Evolutionary conservation across 768 basidiomycete genomes (phyloP).

Genomic region (Suillus brevipes): DNA sequence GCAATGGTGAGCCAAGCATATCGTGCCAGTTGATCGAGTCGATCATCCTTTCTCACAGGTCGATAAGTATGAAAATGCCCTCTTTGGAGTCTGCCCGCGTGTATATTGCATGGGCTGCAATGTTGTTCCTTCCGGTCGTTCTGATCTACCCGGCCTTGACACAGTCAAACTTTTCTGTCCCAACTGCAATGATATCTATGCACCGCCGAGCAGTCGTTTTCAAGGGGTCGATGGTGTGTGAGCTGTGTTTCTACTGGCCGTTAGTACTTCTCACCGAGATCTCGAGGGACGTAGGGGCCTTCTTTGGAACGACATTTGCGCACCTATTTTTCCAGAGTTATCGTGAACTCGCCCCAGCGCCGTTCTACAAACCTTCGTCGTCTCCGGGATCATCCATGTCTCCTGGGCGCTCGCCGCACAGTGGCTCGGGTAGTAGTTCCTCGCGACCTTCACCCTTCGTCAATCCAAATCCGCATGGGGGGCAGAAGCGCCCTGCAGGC

Average conservation of each 20-base stretch:
- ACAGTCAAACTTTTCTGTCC: constrained; percentile 98
- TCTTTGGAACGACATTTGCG: constrained; percentile 99
- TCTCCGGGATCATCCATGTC: constrained; percentile 54
- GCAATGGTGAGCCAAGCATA: constrained; percentile 70
- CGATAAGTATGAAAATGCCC: constrained; percentile 90
- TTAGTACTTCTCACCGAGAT: constrained; percentile 14
- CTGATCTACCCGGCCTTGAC: constrained; percentile 93
- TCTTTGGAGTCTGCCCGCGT: constrained; percentile 93
- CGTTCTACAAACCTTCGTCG: constrained; percentile 80
- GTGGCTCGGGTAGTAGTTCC: constrained; percentile 48
- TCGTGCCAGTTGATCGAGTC: constrained; percentile 14
- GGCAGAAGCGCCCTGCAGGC: constrained; percentile 85
- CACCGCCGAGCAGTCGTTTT: constrained; percentile 92
- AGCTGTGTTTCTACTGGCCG: constrained; percentile 9
- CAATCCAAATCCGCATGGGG: constrained; percentile 88
- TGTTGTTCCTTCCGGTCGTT: constrained; percentile 93
- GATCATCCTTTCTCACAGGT: constrained; percentile 50
- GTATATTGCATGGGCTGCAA: constrained; percentile 89
- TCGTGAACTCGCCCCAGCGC: constrained; percentile 90
- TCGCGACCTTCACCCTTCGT: constrained; percentile 61
- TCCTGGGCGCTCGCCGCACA: constrained; percentile 55
- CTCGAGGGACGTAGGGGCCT: constrained; percentile 68
- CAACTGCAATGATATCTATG: constrained; percentile 96
- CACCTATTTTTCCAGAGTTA: constrained; percentile 99
- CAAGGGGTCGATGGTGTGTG: constrained; percentile 90